A percentile compares a stretch with the other conserved stretches of the same genome.
phyloP scores from a whole-genome alignment of 2,329 filamentous ascomycete species.

The Apiospora saccharicola region DNA sequence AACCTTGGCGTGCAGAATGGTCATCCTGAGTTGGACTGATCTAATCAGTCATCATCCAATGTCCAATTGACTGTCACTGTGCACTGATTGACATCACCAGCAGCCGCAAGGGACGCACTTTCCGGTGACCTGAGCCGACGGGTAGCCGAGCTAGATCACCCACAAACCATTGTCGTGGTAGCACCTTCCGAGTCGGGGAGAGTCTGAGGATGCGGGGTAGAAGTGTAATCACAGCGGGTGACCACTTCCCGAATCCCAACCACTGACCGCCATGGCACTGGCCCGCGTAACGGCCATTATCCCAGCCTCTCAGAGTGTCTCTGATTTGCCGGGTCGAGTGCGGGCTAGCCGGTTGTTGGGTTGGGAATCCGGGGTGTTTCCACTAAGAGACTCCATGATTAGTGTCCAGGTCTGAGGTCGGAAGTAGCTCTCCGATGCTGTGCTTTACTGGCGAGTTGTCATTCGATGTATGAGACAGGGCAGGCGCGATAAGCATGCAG shows the following conservation, averaged over 20 bases:
- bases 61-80: background rate
- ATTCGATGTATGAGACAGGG: background rate
- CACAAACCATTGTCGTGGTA: background rate
- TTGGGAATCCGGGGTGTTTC: background rate
- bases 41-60: background rate
- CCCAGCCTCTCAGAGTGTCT: background rate
- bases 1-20: background rate
- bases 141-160: background rate
- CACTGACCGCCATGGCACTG: background rate
- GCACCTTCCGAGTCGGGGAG: conserved; percentile 5
- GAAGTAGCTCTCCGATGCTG: background rate
- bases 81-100: background rate
- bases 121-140: conserved; percentile 9
- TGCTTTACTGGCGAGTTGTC: background rate
- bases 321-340: background rate
- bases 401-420: background rate
- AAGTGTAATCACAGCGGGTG: background rate
- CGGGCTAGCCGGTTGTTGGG: background rate
- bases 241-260: background rate
- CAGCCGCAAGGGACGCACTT: background rate
- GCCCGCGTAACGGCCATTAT: background rate
- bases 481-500: background rate
- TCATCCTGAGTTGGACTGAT: background rate
- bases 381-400: background rate
- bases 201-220: conserved; percentile 4